Evolutionary conservation across 2,329 filamentous ascomycete species (phyloP).

Genomic region (Graphiopsis chlorocephala): DNA sequence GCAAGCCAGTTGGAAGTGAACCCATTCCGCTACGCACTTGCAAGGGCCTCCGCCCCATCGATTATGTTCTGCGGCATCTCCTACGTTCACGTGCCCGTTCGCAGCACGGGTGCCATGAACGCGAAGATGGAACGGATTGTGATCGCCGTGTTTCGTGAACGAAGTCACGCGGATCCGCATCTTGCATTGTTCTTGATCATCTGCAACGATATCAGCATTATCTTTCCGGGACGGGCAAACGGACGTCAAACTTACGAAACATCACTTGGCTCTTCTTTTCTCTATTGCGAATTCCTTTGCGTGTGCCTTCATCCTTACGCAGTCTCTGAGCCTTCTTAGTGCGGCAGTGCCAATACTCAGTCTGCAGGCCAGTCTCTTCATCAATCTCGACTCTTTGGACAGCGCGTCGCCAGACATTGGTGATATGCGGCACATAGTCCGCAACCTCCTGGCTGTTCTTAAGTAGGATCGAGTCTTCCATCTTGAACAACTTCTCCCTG

Average conservation of each 20-base stretch:
- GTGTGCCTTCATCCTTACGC: not conserved
- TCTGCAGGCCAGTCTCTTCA: slow-evolving; percentile 19
- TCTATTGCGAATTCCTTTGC: not conserved
- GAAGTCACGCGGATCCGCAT: slow-evolving; percentile 22
- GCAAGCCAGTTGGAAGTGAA: slow-evolving; percentile 18
- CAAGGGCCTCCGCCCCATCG: slow-evolving; percentile 21
- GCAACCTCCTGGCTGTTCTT: slow-evolving; percentile 26
- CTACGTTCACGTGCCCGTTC: not conserved
- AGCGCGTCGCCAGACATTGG: slow-evolving; percentile 22
- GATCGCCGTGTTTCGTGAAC: slow-evolving; percentile 24
- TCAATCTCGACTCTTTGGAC: slow-evolving; percentile 9
- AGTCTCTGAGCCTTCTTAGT: slow-evolving; percentile 3
- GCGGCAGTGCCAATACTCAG: slow-evolving; percentile 26
- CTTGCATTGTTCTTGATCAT: slow-evolving; percentile 15
- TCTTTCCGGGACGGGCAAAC: not conserved
- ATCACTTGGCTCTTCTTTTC: not conserved
- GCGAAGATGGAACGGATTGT: not conserved
- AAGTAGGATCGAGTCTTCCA: slow-evolving; percentile 23
- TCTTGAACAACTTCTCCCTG: slow-evolving; percentile 23
- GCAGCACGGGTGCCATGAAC: not conserved
- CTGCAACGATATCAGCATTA: not conserved
- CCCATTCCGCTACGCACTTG: slow-evolving; percentile 27
- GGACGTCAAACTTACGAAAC: not conserved
- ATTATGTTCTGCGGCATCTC: slow-evolving; percentile 10
- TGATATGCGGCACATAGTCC: slow-evolving; percentile 28